A percentile compares a stretch with the other conserved stretches of the same genome.
Evolutionary conservation across 75 land plant species (phyloP).

Genomic region (Picea sitchensis): DNA sequence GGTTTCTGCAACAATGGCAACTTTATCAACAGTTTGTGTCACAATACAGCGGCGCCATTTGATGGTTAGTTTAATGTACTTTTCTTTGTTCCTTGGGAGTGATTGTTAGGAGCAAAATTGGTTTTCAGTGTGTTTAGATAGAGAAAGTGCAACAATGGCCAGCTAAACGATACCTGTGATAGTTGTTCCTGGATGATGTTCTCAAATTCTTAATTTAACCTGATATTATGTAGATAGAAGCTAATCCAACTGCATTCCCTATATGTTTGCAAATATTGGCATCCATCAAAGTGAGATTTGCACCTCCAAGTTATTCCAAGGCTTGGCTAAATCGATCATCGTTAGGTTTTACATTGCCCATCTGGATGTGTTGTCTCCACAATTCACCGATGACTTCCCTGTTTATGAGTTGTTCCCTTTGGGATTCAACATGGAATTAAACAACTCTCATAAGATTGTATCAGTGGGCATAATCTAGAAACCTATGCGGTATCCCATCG

Average conservation of each 20-base stretch:
- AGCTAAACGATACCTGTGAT: too few species aligned
- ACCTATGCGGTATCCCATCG: not conserved
- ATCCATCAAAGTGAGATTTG: too few species aligned
- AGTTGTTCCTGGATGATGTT: too few species aligned
- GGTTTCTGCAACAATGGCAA: slow-evolving; percentile 46
- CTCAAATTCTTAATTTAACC: too few species aligned
- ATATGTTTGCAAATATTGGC: too few species aligned
- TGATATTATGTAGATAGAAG: too few species aligned
- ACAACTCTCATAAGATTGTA: slow-evolving; percentile 7
- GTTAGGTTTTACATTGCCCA: not conserved
- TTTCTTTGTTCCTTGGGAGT: slow-evolving; percentile 1
- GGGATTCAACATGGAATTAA: not conserved
- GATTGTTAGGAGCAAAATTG: too few species aligned
- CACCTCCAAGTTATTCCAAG: too few species aligned
- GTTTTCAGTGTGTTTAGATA: too few species aligned
- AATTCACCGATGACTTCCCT: not conserved
- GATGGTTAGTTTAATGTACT: slow-evolving; percentile 53
- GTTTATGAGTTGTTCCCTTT: not conserved
- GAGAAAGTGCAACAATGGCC: too few species aligned
- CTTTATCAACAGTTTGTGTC: slow-evolving; percentile 72
- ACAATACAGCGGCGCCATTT: slow-evolving; percentile 92
- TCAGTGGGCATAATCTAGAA: not conserved
- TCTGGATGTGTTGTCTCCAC: not conserved
- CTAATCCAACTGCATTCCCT: too few species aligned
- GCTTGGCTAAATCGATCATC: not conserved